Base-by-base conservation (phyloP, 306 rosid genomes). In the Acacia acuminata region DNA sequence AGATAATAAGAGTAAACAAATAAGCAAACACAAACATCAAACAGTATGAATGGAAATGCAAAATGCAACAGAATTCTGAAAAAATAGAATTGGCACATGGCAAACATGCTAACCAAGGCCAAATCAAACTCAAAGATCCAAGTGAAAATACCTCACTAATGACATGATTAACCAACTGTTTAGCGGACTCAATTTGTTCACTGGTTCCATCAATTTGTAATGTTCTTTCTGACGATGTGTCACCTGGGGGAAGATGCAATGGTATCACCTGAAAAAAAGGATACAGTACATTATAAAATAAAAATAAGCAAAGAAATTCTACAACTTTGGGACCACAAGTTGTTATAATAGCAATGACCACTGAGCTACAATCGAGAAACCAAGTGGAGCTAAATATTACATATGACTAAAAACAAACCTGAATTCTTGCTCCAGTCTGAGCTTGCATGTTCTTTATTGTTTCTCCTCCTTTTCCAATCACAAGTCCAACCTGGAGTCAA, bases 391-490 rank as follows among this genome's bases (percentile, higher is more conserved):
- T 25, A 14, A 3, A 22, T 43, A 44, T 50, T 0, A 25, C 32
- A 71, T 22, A 7, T 25, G 58, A 22, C 7, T 60, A 38, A 27
- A 36, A 73, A 55, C 40, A 85, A 73, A 95, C 99, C 97, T 95
- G 99, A 85, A 95, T 93, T 75, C 98, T 90, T 55, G 99, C 98
- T 79, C 94, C 97, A 85, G 97, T 85, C 22, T 90, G 85, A 25
- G 90, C 93, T 85, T 96, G 99, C 99, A 96, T 96, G 82, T 63
- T 94, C 88, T 94, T 96, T 67, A 96, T 96, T 2, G 97, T 91
- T 79, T 96, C 99, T 66, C 99, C 99, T 42, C 99, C 97, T 87
- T 96, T 96, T 68, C 99, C 99, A 78, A 96, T 96, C 16, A 96
- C 87, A 81, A 96, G 95, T 27, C 99, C 99, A 87, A 96, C 99